Evolutionary conservation across 257 asterid species (phyloP).

Genomic region (Craterostigma plantagineum): DNA sequence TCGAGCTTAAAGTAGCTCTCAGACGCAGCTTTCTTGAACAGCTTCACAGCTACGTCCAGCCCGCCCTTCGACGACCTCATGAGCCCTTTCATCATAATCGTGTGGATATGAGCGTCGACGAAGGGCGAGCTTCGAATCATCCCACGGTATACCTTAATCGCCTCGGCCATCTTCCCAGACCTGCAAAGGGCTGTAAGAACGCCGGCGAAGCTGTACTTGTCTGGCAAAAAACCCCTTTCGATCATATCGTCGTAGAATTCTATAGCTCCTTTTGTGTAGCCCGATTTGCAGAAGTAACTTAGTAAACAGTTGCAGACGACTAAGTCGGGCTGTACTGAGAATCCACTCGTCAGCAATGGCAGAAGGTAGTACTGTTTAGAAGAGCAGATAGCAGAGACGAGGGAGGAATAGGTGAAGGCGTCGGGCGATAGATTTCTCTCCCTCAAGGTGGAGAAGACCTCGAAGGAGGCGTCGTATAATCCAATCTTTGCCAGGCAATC

Average conservation of each 20-base stretch:
- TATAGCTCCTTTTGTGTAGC: slow-evolving; percentile 43
- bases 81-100: slow-evolving; percentile 39
- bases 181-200: slow-evolving; percentile 39
- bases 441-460: slow-evolving; percentile 34
- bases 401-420: slow-evolving; percentile 48
- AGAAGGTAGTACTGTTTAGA: slow-evolving; percentile 40
- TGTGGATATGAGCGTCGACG: slow-evolving; percentile 38
- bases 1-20: slow-evolving; percentile 35
- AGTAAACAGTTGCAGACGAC: slow-evolving; percentile 57
- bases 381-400: slow-evolving; percentile 34
- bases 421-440: slow-evolving; percentile 42
- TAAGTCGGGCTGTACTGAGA: slow-evolving; percentile 47
- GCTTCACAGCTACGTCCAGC: slow-evolving; percentile 18
- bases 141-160: slow-evolving; percentile 42
- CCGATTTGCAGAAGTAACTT: slow-evolving; percentile 53
- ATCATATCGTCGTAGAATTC: slow-evolving; percentile 59
- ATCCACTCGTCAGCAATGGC: slow-evolving; percentile 44
- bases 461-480: slow-evolving; percentile 39
- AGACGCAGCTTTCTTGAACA: slow-evolving; percentile 26
- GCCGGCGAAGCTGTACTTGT: slow-evolving; percentile 53
- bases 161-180: slow-evolving; percentile 35
- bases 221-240: slow-evolving; percentile 45
- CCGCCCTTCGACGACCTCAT: slow-evolving; percentile 36
- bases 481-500: slow-evolving; percentile 61
- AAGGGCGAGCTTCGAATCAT: slow-evolving; percentile 18